Conservation (phyloP, 345 rosid species). For the Clarkia xantiana region DNA sequence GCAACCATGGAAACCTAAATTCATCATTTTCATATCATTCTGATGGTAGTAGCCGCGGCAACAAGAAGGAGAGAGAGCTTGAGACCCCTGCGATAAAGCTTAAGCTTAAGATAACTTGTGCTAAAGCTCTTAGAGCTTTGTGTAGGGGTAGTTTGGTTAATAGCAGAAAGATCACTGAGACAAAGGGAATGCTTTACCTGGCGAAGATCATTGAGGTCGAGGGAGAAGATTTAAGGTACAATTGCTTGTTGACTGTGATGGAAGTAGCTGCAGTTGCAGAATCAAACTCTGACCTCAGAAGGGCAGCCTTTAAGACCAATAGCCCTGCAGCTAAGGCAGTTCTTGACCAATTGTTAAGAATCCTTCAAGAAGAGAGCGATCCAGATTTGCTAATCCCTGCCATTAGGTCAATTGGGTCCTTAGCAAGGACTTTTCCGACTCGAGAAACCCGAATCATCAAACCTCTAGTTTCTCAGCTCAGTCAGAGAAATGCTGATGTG, state of each 20-base stretch:
- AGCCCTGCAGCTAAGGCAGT: constrained; percentile 50
- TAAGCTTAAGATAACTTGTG: constrained; percentile 30
- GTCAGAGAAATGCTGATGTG: constrained; percentile 16
- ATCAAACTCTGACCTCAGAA: constrained; percentile 32
- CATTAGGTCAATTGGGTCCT: constrained; percentile 33
- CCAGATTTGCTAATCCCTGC: constrained; percentile 23
- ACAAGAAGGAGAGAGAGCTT: constrained; percentile 29
- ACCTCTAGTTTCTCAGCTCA: constrained; percentile 30
- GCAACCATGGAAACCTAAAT: constrained; percentile 2
- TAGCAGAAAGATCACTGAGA: constrained; percentile 39
- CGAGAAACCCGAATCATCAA: constrained; percentile 32
- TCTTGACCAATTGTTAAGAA: constrained; percentile 42
- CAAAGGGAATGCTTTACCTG: constrained; percentile 41
- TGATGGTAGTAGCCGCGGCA: constrained; percentile 28
- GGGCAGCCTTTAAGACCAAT: constrained; percentile 42
- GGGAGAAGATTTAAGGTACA: constrained; percentile 30
- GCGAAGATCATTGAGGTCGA: constrained; percentile 31
- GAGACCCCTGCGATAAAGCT: constrained; percentile 25
- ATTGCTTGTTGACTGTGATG: constrained; percentile 35
- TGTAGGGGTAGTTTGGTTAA: constrained; percentile 21
- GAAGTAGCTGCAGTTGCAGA: constrained; percentile 41
- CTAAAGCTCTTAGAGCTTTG: constrained; percentile 35
- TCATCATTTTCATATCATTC: constrained; percentile 11
- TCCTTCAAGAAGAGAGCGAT: constrained; percentile 26
- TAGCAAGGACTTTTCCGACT: constrained; percentile 50